These are phyloP conservation scores for Fusarium nygamai DNA, from an alignment of 2,329 filamentous ascomycete species.

Conservation along the genomic window DNA sequence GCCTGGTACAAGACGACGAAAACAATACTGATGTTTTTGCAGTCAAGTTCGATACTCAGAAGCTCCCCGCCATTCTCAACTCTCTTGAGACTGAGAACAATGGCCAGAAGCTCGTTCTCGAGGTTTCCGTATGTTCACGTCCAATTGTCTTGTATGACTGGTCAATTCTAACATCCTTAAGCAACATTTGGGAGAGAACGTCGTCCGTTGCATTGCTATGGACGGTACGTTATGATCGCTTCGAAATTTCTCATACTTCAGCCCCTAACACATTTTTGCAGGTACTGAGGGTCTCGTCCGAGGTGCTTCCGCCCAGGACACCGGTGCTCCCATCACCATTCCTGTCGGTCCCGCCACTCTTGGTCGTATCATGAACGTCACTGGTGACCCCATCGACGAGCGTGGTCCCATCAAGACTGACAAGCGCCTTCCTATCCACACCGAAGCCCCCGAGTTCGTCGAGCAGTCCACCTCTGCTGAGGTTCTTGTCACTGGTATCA, in stretches of 20 bases:
- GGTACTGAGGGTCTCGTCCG: constrained; percentile 99
- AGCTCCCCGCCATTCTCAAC: constrained; percentile 97
- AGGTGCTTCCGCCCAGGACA: constrained; percentile 86
- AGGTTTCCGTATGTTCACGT: constrained; percentile 82
- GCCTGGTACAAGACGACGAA: constrained; percentile 1
- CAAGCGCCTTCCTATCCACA: constrained; percentile 91
- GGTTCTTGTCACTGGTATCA: constrained; percentile 99
- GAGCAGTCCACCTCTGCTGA: constrained; percentile 98
- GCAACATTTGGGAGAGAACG: constrained; percentile 99
- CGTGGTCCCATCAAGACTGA: constrained; percentile 95
- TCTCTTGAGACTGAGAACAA: constrained; percentile 91
- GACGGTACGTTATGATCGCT: constrained; percentile 75
- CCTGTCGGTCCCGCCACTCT: constrained; percentile 93
- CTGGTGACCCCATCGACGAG: constrained; percentile 99
- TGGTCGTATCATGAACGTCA: constrained; percentile 99
- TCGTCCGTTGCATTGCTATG: constrained; percentile 99
- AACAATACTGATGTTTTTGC: constrained; percentile 47
- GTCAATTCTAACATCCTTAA: constrained; percentile 58
- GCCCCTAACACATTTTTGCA: constrained; percentile 49
- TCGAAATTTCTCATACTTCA: constrained; percentile 30
- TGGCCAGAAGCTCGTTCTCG: constrained; percentile 92
- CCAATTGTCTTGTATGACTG: neutral
- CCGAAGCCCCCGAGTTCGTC: constrained; percentile 89
- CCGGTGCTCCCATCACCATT: constrained; percentile 94
- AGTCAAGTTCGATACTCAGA: constrained; percentile 97